phyloP scores from a whole-genome alignment of 129 eudicot species.

The Arctium lappa region DNA sequence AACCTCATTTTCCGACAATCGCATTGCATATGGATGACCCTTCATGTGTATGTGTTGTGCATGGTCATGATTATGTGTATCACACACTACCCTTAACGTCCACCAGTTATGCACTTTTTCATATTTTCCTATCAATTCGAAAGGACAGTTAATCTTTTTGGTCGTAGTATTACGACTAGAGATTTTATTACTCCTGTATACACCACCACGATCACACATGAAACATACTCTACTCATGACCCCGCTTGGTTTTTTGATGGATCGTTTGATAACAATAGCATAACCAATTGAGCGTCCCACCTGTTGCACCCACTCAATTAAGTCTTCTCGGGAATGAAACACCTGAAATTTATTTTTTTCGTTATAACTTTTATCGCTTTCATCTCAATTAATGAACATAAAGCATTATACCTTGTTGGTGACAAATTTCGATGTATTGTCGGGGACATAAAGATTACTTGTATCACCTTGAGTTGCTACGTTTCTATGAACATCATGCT shows the following conservation, averaged over 20 bases:
- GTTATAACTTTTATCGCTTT: neutral
- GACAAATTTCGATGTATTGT: neutral
- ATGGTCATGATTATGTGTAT: conserved; percentile 5
- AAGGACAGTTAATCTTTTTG: neutral
- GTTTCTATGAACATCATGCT: neutral
- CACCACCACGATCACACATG: conserved; percentile 12
- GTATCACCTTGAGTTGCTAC: neutral
- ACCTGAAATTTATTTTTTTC: neutral
- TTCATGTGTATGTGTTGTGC: neutral
- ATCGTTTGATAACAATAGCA: neutral
- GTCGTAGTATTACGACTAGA: neutral
- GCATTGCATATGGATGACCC: neutral
- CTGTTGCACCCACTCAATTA: neutral
- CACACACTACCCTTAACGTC: conserved; percentile 1
- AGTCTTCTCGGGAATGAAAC: neutral
- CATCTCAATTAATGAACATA: neutral
- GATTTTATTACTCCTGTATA: neutral
- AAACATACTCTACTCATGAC: neutral
- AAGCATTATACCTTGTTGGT: neutral
- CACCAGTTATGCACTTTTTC: neutral
- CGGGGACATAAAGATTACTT: neutral
- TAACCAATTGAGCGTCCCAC: neutral
- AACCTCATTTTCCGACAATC: conserved; percentile 6
- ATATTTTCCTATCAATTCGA: neutral
- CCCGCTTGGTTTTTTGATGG: neutral